Base-by-base conservation (phyloP, 2,329 filamentous ascomycete species). In the Claviceps capensis region DNA sequence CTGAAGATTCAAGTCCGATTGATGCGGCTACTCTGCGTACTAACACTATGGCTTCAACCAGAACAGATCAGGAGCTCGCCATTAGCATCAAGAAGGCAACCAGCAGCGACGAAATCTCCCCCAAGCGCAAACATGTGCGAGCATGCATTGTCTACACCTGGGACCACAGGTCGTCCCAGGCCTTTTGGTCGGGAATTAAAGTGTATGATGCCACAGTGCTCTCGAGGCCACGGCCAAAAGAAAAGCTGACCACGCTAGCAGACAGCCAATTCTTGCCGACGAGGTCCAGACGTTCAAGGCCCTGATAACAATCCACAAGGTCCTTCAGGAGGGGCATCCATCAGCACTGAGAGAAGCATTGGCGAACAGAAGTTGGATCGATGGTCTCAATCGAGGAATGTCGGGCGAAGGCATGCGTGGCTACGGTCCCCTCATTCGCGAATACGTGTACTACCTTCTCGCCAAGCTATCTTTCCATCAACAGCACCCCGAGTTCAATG, bases 281-380 rank as follows among this genome's bases (percentile, higher is more conserved):
- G 93, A 98, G 73, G 85, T 98, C 41, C 93, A 98, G 73, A 97
- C 93, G 4, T 98, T 97, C 78, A 98, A 98, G 69, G 90, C 93
- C 47, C 79, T 98, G 55, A 96, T 97, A 63, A 97, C 89, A 22
- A 82, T 97, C 58, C 93, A 98, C 74, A 96, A 97, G 68, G 91
- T 98, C 50, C 77, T 98, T 17, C 93, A 98, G 65, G 93, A 98
- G 69, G 93, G 93, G 16, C 93, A 98, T 63, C 90, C 93, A 0
- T 77, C 86, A 52, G 87, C 86, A 2, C 72, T 98, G 37, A 84
- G 83, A 62, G 93, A 98, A 68, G 93, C 89, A 30, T 87, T 96
- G 74, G 78, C 83, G 54, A 88, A 97, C 72, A 79, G 86, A 54
- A 80, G 79, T 62, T 98, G 93, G 91, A 82, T 98, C 52, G 91